Base-by-base conservation (phyloP, 2,329 filamentous ascomycete species). In the Trichoderma sp. region DNA sequence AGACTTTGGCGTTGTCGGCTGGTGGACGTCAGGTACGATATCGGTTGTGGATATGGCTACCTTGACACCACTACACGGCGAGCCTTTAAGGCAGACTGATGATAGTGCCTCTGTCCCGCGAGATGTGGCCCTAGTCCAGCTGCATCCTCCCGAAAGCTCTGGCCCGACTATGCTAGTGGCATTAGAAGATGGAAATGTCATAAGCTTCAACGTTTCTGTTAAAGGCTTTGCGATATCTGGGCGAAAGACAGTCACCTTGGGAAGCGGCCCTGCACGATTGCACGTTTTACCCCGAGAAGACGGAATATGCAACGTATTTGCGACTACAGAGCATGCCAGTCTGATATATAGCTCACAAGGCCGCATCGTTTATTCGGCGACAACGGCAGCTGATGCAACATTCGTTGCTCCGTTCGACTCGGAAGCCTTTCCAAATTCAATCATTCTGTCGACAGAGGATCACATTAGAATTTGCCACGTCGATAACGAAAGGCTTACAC, bases 261-360 rank as follows among this genome's bases (percentile, higher is more conserved):
- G 96, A 29, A 95, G 92, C 16, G 91, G 94, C 70, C 92, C 96
- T 73, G 92, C 95, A 2, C 89, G 88, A 16, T 90, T 99, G 74
- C 91, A 95, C 70, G 84, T 92, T 27, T 81, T 99, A 2, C 92
- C 94, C 0, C 87, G 90, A 62, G 83, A 84, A 0, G 83, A 90
- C 59, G 88, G 87, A 0, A 82, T 93, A 0, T 92, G 86, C 77
- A 96, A 92, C 74, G 90, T 99, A 0, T 97, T 99, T 77, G 93
- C 94, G 0, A 97, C 93, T 0, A 97, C 94, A 69, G 96, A 99
- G 75, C 93, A 97, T 76, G 92, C 96, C 0, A 97, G 93, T 72
- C 81, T 99, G 67, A 97, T 99, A 60, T 97, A 99, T 77, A 92
- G 92, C 10, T 89, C 90, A 0, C 94, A 97, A 76, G 93, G 92